Conservation (phyloP, 2,329 filamentous ascomycete genomes). For the Botrytis galanthina region DNA sequence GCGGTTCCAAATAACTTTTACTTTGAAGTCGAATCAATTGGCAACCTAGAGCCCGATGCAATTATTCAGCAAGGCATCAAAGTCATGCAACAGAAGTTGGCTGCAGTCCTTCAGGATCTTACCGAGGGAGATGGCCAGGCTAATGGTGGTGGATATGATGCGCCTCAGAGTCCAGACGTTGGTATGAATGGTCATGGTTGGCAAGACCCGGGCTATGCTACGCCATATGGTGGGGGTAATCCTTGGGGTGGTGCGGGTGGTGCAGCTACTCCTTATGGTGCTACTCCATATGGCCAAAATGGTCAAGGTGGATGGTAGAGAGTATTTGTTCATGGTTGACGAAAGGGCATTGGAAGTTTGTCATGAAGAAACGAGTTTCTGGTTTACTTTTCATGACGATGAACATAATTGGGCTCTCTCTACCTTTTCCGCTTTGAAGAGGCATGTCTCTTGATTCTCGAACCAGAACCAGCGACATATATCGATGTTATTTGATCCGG, state of each 20-base stretch:
- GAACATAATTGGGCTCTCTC: neutral
- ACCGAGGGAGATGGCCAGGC: slow-evolving; percentile 55
- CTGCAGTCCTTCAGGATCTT: slow-evolving; percentile 68
- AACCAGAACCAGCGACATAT: neutral
- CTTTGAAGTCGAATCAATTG: slow-evolving; percentile 87
- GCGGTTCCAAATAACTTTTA: slow-evolving; percentile 84
- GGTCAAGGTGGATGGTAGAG: slow-evolving; percentile 31
- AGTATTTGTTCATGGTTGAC: neutral
- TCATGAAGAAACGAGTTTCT: neutral
- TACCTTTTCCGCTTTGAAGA: neutral
- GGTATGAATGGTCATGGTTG: slow-evolving; percentile 56
- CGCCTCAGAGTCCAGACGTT: slow-evolving; percentile 61
- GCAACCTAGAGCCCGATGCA: slow-evolving; percentile 82
- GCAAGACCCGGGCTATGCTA: slow-evolving; percentile 64
- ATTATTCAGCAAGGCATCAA: slow-evolving; percentile 88
- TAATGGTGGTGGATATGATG: slow-evolving; percentile 48
- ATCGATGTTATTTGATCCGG: neutral
- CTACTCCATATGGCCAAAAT: slow-evolving; percentile 58
- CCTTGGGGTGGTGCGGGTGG: slow-evolving; percentile 63
- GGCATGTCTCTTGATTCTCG: neutral
- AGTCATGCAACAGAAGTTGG: slow-evolving; percentile 86
- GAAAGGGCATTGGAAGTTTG: neutral
- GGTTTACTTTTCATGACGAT: neutral
- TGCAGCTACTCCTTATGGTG: slow-evolving; percentile 55
- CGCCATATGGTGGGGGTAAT: slow-evolving; percentile 64